These are phyloP conservation scores for Pythium brassicae DNA, from an alignment of 352 stramenopile species.

Conservation along the genomic window DNA sequence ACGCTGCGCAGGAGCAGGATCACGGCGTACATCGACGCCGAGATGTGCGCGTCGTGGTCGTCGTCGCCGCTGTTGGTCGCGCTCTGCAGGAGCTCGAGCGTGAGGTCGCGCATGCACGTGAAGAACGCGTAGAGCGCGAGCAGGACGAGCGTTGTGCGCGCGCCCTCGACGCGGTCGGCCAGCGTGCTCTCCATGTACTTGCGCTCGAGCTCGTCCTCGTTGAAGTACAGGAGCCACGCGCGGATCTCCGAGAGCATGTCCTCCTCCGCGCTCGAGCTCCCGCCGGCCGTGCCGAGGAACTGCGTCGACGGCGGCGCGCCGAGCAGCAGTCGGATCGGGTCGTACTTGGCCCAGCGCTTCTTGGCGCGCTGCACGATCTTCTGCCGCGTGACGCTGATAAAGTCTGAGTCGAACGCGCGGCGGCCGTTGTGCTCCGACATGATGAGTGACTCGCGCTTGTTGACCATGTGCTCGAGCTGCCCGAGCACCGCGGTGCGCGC, in stretches of 20 bases:
- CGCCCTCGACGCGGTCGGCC: conserved; percentile 53
- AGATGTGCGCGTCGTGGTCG: conserved; percentile 12
- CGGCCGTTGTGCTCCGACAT: conserved; percentile 41
- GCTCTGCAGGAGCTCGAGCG: conserved; percentile 39
- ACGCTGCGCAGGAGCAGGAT: conserved; percentile 36
- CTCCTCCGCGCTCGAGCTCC: conserved; percentile 40
- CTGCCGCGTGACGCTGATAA: conserved; percentile 45
- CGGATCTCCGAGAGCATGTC: conserved; percentile 70
- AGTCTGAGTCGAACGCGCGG: conserved; percentile 45
- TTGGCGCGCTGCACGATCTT: conserved; percentile 44
- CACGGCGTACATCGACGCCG: conserved; percentile 33
- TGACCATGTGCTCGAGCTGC: conserved; percentile 63
- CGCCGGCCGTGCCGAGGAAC: conserved; percentile 14
- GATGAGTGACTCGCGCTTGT: conserved; percentile 66
- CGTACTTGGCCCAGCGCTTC: conserved; percentile 53
- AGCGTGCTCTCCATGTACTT: conserved; percentile 72
- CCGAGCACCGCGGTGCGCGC: conserved; percentile 51
- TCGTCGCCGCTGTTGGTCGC: too few relatives aligned
- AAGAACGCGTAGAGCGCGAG: conserved; percentile 61
- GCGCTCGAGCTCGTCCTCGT: conserved; percentile 66
- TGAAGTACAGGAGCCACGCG: conserved; percentile 53
- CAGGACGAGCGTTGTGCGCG: conserved; percentile 48
- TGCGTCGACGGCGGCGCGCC: conserved; percentile 38
- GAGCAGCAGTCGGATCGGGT: conserved; percentile 47
- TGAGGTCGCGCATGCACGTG: conserved; percentile 58